phyloP scores from a whole-genome alignment of 805 yeast genomes.

The Kluyveromyces aestuarii region DNA sequence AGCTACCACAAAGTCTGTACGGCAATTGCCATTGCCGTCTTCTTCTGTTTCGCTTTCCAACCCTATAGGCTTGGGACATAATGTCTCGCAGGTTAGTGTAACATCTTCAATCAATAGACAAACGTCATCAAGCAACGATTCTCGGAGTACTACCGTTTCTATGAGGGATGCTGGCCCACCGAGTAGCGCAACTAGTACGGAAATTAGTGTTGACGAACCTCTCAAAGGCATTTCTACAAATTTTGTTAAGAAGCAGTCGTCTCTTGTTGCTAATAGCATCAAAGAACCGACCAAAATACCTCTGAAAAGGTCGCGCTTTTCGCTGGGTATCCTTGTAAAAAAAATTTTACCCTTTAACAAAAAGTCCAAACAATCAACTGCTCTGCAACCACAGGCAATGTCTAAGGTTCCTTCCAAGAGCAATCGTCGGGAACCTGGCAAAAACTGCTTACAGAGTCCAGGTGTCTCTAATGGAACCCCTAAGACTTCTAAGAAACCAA shows the following conservation, averaged over 20 bases:
- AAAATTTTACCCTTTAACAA: conserved; percentile 8
- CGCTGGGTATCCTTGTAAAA: conserved; percentile 9
- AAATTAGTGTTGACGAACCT: not conserved
- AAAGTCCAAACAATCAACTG: not conserved
- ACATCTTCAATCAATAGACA: not conserved
- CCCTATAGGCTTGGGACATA: not conserved
- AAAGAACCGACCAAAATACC: not conserved
- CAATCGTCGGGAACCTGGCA: not conserved
- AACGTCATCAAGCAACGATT: conserved; percentile 1
- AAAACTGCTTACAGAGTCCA: not conserved
- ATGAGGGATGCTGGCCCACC: not conserved
- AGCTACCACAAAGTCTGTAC: too few relatives aligned
- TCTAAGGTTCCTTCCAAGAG: not conserved
- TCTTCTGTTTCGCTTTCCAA: not conserved
- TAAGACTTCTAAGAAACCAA: not conserved
- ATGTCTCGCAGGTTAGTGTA: not conserved
- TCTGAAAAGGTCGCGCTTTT: conserved; percentile 5
- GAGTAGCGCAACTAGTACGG: conserved; percentile 2
- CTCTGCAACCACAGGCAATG: not conserved
- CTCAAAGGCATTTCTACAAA: not conserved
- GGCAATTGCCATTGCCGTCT: too few relatives aligned
- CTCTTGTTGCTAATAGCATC: not conserved
- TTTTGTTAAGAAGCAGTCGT: not conserved
- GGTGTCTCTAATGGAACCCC: not conserved
- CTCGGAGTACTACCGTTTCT: not conserved